A percentile compares a stretch with the other conserved stretches of the same genome.
These are phyloP conservation scores for Sporothrix globosa DNA, from an alignment of 2,329 filamentous ascomycete species.

Conservation along the genomic window DNA sequence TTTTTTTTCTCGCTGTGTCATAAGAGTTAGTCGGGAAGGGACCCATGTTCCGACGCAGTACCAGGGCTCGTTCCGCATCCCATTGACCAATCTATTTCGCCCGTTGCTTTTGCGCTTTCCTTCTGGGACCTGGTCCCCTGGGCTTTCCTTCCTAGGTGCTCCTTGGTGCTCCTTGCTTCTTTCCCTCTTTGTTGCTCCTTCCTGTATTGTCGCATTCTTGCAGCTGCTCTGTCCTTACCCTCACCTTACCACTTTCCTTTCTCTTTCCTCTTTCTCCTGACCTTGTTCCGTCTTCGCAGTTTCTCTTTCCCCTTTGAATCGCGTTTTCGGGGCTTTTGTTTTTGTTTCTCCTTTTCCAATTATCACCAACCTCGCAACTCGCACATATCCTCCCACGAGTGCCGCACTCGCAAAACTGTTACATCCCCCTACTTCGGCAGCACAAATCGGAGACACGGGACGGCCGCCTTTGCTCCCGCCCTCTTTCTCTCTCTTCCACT, in stretches of 20 bases:
- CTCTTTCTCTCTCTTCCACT: background rate
- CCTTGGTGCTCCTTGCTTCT: background rate
- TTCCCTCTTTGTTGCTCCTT: conserved; percentile 26
- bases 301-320: background rate
- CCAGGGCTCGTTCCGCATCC: conserved; percentile 9
- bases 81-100: conserved; percentile 31
- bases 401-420: background rate
- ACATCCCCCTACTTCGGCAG: conserved; percentile 1
- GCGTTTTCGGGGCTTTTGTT: background rate
- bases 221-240: conserved; percentile 2
- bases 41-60: conserved; percentile 25
- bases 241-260: conserved; percentile 2
- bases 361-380: background rate
- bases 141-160: conserved; percentile 2
- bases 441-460: conserved; percentile 22
- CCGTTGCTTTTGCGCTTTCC: background rate
- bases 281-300: background rate
- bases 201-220: conserved; percentile 23
- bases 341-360: background rate
- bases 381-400: conserved; percentile 17
- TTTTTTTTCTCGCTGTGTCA: background rate
- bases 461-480: background rate
- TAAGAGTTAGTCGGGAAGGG: background rate
- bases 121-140: conserved; percentile 26
- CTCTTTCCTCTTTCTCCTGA: conserved; percentile 1